Conservation (phyloP, 1,284 basidiomycete species). For the Microbotryum intermedium region DNA sequence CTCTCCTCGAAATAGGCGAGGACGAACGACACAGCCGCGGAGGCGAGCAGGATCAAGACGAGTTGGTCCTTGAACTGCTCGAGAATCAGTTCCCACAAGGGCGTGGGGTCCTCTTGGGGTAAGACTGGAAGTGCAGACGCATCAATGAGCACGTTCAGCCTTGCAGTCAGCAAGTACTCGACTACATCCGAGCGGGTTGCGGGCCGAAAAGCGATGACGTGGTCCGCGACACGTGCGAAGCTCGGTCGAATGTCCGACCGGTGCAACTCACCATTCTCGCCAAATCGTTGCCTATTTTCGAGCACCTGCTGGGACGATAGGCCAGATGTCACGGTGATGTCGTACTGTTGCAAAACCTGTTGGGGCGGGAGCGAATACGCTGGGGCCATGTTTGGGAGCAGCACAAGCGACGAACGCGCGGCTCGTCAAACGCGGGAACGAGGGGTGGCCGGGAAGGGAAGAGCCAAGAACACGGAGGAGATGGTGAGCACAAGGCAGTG, state of each 20-base stretch:
- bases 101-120: constrained; percentile 80
- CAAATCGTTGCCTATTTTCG: constrained; percentile 2
- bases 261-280: constrained; percentile 15
- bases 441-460: not conserved
- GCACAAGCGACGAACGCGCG: too few species aligned
- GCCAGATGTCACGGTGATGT: constrained; percentile 32
- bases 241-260: not conserved
- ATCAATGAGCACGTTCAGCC: not conserved
- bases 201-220: not conserved
- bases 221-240: not conserved
- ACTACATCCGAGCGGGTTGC: not conserved
- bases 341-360: constrained; percentile 30
- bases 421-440: not conserved
- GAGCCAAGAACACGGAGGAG: not conserved
- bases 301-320: constrained; percentile 29
- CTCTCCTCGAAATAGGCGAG: constrained; percentile 74
- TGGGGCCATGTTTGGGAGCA: too few species aligned
- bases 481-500: too few species aligned
- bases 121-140: constrained; percentile 50
- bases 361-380: not conserved
- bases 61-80: constrained; percentile 98
- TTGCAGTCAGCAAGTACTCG: not conserved
- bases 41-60: constrained; percentile 79
- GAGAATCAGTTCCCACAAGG: constrained; percentile 84
- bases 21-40: constrained; percentile 80